Percentiles rank a stretch among this genome's conserved stretches.
Conservation (phyloP, 352 stramenopile species). For the Albugo candida region DNA sequence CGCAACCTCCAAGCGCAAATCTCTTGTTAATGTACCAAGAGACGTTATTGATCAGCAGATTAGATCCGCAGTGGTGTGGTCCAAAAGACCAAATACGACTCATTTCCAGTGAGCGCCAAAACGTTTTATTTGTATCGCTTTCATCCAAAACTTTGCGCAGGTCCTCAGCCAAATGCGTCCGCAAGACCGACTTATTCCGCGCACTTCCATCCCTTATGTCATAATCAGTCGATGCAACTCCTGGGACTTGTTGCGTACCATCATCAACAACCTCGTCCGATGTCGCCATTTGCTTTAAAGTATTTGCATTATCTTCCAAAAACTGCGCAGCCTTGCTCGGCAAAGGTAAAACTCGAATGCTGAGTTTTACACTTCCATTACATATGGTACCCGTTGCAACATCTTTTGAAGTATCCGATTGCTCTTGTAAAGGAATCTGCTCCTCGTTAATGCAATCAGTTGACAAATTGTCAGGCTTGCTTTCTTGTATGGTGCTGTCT, state of each 20-base stretch:
- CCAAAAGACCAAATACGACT: conserved; percentile 56
- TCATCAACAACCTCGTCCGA: conserved; percentile 6
- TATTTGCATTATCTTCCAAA: conserved; percentile 48
- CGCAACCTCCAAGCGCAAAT: too few species aligned
- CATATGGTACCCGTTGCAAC: conserved; percentile 35
- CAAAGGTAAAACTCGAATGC: conserved; percentile 59
- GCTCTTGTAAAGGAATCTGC: not conserved
- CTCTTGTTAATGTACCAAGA: conserved; percentile 10
- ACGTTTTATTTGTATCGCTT: conserved; percentile 16
- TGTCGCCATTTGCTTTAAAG: conserved; percentile 20
- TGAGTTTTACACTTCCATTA: conserved; percentile 47
- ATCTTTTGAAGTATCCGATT: not conserved
- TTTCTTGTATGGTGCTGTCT: too few species aligned
- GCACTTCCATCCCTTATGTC: too few species aligned
- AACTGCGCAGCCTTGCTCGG: conserved; percentile 34
- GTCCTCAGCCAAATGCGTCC: conserved; percentile 1
- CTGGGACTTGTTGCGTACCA: not conserved
- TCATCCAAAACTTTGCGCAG: conserved; percentile 9
- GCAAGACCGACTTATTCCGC: not conserved
- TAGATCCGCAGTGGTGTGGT: conserved; percentile 45
- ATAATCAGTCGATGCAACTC: not conserved
- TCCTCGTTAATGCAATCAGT: conserved; percentile 1
- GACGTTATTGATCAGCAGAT: conserved; percentile 65
- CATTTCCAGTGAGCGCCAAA: conserved; percentile 30
- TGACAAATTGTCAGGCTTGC: too few species aligned